Percentiles rank a stretch among this genome's conserved stretches.
These are phyloP conservation scores for Populus hybrid DNA, from an alignment of 441 rosid species.

Conservation along the genomic window DNA sequence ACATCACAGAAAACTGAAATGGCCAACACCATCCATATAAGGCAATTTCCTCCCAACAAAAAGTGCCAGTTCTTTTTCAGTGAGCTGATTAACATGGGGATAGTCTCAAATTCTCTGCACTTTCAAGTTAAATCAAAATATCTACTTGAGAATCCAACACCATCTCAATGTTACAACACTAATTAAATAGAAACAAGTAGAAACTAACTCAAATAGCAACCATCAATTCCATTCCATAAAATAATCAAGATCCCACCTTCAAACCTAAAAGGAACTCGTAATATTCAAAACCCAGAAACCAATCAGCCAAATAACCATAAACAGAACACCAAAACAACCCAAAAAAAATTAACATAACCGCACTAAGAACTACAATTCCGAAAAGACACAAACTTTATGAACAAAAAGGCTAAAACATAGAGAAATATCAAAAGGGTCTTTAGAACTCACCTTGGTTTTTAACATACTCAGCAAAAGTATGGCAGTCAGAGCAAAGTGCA, in stretches of 20 bases:
- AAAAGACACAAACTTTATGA: neutral
- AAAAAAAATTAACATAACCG: neutral
- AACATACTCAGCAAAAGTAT: conserved; percentile 50
- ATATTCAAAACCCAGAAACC: neutral
- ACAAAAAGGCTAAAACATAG: neutral
- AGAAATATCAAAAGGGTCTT: neutral
- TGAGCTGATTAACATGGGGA: too few species aligned
- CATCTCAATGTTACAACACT: neutral
- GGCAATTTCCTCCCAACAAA: too few species aligned
- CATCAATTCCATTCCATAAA: neutral
- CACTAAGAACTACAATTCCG: neutral
- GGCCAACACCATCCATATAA: too few species aligned
- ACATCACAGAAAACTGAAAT: too few species aligned
- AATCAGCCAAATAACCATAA: too few species aligned
- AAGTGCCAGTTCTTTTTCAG: too few species aligned
- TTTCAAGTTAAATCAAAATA: neutral
- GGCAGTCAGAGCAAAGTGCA: conserved; percentile 81
- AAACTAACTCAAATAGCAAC: too few species aligned
- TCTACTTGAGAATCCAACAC: neutral
- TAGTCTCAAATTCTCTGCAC: neutral
- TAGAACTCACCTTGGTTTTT: conserved; percentile 61
- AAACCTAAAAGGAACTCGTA: neutral
- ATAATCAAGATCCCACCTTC: neutral
- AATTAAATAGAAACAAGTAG: too few species aligned
- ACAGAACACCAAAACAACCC: too few species aligned